Conservation (phyloP, 768 basidiomycete species). For the Termitomyces sp. region DNA sequence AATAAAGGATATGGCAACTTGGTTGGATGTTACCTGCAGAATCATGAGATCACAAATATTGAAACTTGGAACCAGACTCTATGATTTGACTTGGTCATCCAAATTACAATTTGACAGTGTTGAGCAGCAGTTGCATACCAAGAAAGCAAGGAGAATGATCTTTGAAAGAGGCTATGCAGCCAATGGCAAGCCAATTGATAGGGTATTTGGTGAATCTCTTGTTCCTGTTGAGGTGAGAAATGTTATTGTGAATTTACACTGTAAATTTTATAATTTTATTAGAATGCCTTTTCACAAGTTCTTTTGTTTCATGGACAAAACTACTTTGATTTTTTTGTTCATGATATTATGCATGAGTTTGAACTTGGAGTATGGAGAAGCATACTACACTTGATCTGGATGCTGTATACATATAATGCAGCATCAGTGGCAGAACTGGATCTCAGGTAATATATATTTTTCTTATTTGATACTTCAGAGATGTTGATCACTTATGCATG, state of each 20-base stretch:
- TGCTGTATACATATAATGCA: slow-evolving; percentile 8
- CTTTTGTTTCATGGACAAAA: not conserved
- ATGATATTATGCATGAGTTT: no score
- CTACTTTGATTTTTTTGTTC: no score
- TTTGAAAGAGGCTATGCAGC: not conserved
- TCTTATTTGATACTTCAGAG: no score
- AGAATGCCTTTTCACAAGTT: not conserved
- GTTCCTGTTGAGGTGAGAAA: not conserved
- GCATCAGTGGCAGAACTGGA: slow-evolving; percentile 13
- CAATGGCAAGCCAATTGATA: not conserved
- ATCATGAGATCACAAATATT: not conserved
- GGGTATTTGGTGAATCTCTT: not conserved
- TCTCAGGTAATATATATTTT: slow-evolving; percentile 6
- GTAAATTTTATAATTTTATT: no score
- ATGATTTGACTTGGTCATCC: not conserved
- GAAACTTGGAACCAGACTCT: not conserved
- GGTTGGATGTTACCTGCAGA: not conserved
- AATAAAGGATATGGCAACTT: not conserved
- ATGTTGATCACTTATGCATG: no score
- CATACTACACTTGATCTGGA: not conserved
- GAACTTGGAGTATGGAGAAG: not conserved
- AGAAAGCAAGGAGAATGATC: not conserved
- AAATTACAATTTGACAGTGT: not conserved
- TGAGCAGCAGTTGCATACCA: not conserved
- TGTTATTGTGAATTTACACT: not conserved